Evolutionary conservation across 768 basidiomycete genomes (phyloP).

Genomic region (Glaciozyma antarctica): DNA sequence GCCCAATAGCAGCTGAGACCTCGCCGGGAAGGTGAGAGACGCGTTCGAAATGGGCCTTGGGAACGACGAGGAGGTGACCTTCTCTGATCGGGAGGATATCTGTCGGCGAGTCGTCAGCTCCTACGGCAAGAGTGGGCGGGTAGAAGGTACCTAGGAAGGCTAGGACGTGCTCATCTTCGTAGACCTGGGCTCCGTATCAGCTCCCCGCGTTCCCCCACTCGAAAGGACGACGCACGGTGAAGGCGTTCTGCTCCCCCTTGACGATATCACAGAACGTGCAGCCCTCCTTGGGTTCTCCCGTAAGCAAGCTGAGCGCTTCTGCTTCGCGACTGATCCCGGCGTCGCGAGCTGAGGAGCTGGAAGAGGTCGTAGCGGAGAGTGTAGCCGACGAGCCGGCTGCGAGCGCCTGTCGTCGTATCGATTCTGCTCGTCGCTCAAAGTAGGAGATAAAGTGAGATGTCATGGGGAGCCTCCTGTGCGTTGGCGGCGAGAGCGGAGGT

Average conservation of each 20-base stretch:
- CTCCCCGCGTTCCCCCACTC: not conserved
- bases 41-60: constrained; percentile 10
- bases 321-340: not conserved
- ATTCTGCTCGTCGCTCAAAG: constrained; percentile 9
- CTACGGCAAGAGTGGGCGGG: not conserved
- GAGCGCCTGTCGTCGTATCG: not conserved
- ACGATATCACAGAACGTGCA: constrained; percentile 22
- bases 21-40: constrained; percentile 15
- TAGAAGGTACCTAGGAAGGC: not conserved
- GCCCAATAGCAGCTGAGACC: constrained; percentile 4
- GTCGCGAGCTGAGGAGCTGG: not conserved
- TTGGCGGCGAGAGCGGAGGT: no score
- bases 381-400: not conserved
- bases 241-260: not conserved
- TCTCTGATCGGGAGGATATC: constrained; percentile 3
- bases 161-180: constrained; percentile 4
- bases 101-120: not conserved
- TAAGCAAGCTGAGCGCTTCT: not conserved
- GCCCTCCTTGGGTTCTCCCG: not conserved
- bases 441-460: constrained; percentile 13
- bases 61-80: constrained; percentile 14
- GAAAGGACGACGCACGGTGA: not conserved
- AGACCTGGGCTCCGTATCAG: not conserved
- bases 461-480: not conserved
- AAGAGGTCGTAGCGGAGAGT: not conserved